A percentile compares a stretch with the other conserved stretches of the same genome.
Evolutionary conservation across 305 asterid species (phyloP).

Genomic region (Andrographis paniculata): DNA sequence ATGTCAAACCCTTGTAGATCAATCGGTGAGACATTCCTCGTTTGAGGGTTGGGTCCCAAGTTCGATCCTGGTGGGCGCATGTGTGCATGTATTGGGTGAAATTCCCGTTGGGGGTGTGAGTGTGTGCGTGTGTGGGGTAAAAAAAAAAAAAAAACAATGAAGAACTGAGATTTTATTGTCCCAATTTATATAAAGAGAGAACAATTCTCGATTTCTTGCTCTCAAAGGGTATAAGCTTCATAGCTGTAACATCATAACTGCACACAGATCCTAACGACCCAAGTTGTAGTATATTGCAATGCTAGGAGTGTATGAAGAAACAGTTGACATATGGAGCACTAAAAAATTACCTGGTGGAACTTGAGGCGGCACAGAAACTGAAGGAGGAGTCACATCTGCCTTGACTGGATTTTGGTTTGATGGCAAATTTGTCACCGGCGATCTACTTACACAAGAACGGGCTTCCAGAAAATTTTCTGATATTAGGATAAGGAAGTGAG

Average conservation of each 20-base stretch:
- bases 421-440: slow-evolving; percentile 56
- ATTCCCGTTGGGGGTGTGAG: no score
- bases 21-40: not conserved
- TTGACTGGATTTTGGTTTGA: slow-evolving; percentile 68
- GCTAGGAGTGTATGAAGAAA: not conserved
- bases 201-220: slow-evolving; percentile 3
- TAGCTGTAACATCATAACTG: not conserved
- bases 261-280: not conserved
- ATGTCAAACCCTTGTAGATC: not conserved
- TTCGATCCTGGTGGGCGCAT: no score
- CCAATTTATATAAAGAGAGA: slow-evolving; percentile 8
- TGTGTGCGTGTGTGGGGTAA: no score
- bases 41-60: no score
- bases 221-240: slow-evolving; percentile 11
- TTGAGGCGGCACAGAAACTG: slow-evolving; percentile 59
- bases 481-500: slow-evolving; percentile 81
- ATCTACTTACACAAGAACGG: slow-evolving; percentile 57
- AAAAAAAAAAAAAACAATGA: not conserved
- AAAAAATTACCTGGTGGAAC: slow-evolving; percentile 53
- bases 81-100: no score
- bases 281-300: not conserved
- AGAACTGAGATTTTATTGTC: slow-evolving; percentile 6
- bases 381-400: slow-evolving; percentile 61
- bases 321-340: not conserved
- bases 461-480: slow-evolving; percentile 86